Base-by-base conservation (phyloP, 2,329 filamentous ascomycete genomes). In the Colletotrichum trifolii region DNA sequence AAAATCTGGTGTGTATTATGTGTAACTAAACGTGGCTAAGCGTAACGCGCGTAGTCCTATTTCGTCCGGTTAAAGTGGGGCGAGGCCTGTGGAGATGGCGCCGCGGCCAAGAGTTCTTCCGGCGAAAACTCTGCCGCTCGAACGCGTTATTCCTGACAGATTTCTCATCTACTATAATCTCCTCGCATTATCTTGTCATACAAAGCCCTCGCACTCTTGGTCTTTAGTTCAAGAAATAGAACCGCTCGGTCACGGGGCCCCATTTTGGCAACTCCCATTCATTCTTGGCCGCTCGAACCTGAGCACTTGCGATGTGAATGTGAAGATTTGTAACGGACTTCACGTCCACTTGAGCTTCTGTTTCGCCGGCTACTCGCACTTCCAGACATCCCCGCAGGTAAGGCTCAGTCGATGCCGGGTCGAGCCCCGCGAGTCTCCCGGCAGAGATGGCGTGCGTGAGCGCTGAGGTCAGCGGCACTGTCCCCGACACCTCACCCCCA, bases 391-490 rank as follows among this genome's bases (percentile, higher is more conserved):
- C 62, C 33, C 69, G 70, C n/a, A 87, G 75, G 64, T 81, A 84
- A 1, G 81, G 78, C 42, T 76, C 73, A 3, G 81, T 76, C 8
- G 73, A 74, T 0, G 68, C 69, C 0, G 76, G 70, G 2, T 77
- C 75, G 17, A 86, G 71, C 66, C 77, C 73, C 2, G 69, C 54
- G n/a, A 86, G 64, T 12, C 69, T 69, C 6, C 77, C 76, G 0
- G 70, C 70, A 1, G 72, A 73, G 4, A 84, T 75, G 71, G 80
- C 76, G 50, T 78, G 76, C 67, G 83, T 74, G 57, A 88, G 71
- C 4, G 80, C 78, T 7, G 79, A 78, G 2, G 85, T 87, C 67
- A 88, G 70, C 1, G 85, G 85, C 11, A 86, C 74, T 0, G 84
- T 82, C 2, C 84, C 83, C 1, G 83, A 79, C 13, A 85, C 77